Percentiles rank a stretch among this genome's conserved stretches.
Evolutionary conservation across 2,329 filamentous ascomycete genomes (phyloP).

Genomic region (Colletotrichum sp.): DNA sequence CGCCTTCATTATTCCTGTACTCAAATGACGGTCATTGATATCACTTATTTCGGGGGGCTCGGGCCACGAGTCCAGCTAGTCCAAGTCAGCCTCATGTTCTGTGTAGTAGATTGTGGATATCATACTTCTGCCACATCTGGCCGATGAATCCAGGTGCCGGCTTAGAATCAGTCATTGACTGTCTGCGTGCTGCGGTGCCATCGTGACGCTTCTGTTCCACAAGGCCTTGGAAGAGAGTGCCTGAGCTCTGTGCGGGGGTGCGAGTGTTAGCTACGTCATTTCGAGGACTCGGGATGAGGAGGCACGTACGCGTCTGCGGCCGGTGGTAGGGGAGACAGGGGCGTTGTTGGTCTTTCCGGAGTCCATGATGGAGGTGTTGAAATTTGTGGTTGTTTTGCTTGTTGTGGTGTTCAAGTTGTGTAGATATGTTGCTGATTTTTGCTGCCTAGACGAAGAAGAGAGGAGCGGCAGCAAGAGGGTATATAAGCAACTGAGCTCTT

Average conservation of each 20-base stretch:
- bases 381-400: not conserved
- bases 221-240: constrained; percentile 57
- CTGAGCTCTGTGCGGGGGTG: constrained; percentile 42
- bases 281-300: too few relatives aligned
- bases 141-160: constrained; percentile 54
- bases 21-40: not conserved
- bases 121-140: constrained; percentile 63
- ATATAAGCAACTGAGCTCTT: constrained; percentile 11
- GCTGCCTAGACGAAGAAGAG: fast-evolving
- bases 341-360: constrained; percentile 13
- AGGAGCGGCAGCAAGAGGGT: not conserved
- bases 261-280: not conserved
- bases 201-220: constrained; percentile 54
- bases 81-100: not conserved
- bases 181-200: constrained; percentile 53
- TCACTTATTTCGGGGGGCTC: constrained; percentile 27
- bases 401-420: not conserved
- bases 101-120: fast-evolving
- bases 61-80: constrained; percentile 37
- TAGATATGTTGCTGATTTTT: not conserved
- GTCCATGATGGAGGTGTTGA: not conserved
- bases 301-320: constrained; percentile 16
- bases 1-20: not conserved
- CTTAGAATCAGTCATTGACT: constrained; percentile 60
- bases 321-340: not conserved